Evolutionary conservation across 2,329 filamentous ascomycete genomes (phyloP).

Genomic region (Apiospora sp.): DNA sequence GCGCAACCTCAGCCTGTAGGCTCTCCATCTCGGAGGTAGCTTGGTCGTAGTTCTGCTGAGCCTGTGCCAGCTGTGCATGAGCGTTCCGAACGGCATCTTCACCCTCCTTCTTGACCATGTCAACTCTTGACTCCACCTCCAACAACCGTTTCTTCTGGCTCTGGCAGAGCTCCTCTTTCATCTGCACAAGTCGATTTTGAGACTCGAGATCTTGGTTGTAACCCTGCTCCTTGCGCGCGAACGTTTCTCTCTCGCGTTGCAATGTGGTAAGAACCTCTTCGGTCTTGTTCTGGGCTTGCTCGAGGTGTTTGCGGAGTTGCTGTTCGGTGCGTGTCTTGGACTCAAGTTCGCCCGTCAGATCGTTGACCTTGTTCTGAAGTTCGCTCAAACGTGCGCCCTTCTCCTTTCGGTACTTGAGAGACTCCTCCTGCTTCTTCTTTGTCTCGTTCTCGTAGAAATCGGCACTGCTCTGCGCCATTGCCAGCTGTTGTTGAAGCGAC

Average conservation of each 20-base stretch:
- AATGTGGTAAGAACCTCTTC: conserved; percentile 84
- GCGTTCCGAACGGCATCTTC: conserved; percentile 66
- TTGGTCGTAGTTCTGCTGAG: conserved; percentile 55
- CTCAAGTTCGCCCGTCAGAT: conserved; percentile 79
- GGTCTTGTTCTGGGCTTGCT: conserved; percentile 84
- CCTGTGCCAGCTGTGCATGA: conserved; percentile 64
- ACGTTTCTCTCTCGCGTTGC: conserved; percentile 85
- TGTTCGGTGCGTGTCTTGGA: conserved; percentile 81
- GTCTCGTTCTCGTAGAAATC: conserved; percentile 94
- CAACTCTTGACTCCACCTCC: conserved; percentile 70
- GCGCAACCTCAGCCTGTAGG: conserved; percentile 62
- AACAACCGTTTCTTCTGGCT: conserved; percentile 75
- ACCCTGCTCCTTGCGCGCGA: conserved; percentile 82
- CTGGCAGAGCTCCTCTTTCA: conserved; percentile 79
- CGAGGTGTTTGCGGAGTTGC: conserved; percentile 79
- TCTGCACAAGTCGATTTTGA: conserved; percentile 79
- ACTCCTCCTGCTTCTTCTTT: conserved; percentile 87
- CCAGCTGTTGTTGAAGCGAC: conserved; percentile 87
- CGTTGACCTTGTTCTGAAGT: conserved; percentile 87
- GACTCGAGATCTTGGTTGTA: conserved; percentile 88
- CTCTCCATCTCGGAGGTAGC: conserved; percentile 58
- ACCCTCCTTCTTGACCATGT: conserved; percentile 72
- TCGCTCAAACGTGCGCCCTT: conserved; percentile 90
- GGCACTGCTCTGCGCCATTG: conserved; percentile 85
- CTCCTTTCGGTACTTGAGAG: conserved; percentile 91